phyloP scores from a whole-genome alignment of 805 yeast species.

The Yarrowia porcina region DNA sequence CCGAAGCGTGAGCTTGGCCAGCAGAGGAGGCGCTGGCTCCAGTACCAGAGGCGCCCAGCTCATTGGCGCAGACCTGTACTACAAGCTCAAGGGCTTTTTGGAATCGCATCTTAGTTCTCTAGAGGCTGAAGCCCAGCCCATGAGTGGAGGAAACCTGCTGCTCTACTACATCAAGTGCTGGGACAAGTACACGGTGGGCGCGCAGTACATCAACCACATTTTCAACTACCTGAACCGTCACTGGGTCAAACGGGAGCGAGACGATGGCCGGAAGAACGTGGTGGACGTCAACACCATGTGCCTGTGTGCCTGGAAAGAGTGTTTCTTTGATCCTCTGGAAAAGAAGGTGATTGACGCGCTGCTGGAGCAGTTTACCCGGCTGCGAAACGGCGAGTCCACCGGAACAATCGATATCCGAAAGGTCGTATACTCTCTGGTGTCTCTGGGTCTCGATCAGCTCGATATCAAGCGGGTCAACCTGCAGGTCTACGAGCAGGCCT shows the following conservation, averaged over 20 bases:
- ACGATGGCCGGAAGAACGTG: slow-evolving; percentile 85
- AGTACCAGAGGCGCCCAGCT: slow-evolving; percentile 44
- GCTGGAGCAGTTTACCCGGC: slow-evolving; percentile 68
- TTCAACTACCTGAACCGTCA: slow-evolving; percentile 94
- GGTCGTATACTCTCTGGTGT: slow-evolving; percentile 82
- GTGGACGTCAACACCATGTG: slow-evolving; percentile 90
- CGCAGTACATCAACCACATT: slow-evolving; percentile 85
- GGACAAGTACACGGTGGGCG: slow-evolving; percentile 87
- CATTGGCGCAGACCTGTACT: slow-evolving; percentile 88
- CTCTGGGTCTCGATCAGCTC: slow-evolving; percentile 84
- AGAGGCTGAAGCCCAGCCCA: slow-evolving; percentile 39
- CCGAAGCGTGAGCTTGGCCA: slow-evolving; percentile 27
- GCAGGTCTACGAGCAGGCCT: slow-evolving; percentile 72
- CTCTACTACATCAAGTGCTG: slow-evolving; percentile 83
- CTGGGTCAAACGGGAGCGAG: slow-evolving; percentile 95
- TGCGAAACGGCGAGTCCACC: slow-evolving; percentile 74
- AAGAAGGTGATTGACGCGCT: slow-evolving; percentile 63
- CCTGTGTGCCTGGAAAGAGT: slow-evolving; percentile 80
- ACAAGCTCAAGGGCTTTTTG: slow-evolving; percentile 64
- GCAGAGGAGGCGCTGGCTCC: slow-evolving; percentile 27
- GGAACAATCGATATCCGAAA: slow-evolving; percentile 62
- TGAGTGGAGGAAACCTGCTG: slow-evolving; percentile 62
- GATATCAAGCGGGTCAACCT: slow-evolving; percentile 83
- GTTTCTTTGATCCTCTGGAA: slow-evolving; percentile 68
- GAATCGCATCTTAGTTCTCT: slow-evolving; percentile 45